These are phyloP conservation scores for Astrephomene gubernaculifera DNA, from an alignment of 139 green algal species.

Conservation along the genomic window DNA sequence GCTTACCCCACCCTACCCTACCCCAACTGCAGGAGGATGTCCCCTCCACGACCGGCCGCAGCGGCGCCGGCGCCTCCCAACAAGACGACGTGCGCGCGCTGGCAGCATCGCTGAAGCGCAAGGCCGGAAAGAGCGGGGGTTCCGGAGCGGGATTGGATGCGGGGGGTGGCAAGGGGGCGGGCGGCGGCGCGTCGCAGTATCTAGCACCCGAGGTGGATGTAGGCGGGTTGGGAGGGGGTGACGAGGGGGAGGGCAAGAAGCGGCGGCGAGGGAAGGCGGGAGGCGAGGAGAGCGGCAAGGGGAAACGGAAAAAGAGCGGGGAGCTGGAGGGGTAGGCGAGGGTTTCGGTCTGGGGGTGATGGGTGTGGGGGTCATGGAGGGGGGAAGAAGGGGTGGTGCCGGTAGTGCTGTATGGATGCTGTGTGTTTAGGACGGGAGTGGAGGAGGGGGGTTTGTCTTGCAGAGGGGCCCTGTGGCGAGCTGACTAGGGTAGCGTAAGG, in stretches of 20 bases:
- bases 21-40: constrained; percentile 27
- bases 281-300: background rate
- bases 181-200: constrained; percentile 7
- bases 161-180: background rate
- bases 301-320: background rate
- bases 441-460: no score
- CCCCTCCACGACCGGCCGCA: background rate
- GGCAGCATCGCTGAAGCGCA: constrained; percentile 69
- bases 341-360: no score
- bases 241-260: background rate
- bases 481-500: no score
- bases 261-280: background rate
- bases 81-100: constrained; percentile 45
- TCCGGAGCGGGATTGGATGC: background rate
- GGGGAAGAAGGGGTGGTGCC: no score
- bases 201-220: constrained; percentile 22
- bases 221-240: background rate
- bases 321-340: no score
- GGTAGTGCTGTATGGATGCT: no score
- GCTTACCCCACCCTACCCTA: no score
- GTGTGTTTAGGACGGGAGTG: no score
- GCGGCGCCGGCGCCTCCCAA: background rate
- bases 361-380: no score
- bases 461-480: no score
- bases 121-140: constrained; percentile 25